Base-by-base conservation (phyloP, 2,329 filamentous ascomycete species). In the Ilyonectria mors-panacis region DNA sequence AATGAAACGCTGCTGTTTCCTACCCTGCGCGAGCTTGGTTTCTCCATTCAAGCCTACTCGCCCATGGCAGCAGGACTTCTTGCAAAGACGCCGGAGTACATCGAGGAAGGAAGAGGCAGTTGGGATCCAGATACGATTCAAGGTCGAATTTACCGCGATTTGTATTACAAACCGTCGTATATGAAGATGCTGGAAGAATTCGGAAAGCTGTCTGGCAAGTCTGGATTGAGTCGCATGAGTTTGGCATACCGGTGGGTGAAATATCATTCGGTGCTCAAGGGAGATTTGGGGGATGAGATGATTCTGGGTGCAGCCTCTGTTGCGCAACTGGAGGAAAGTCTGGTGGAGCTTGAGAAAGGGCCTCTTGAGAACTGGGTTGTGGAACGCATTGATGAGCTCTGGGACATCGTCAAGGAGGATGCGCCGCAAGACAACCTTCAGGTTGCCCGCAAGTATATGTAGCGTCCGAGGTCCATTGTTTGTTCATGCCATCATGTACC, bases 161-260 rank as follows among this genome's bases (percentile, higher is more conserved):
- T 59, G 30, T 59, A 50, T 26, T 59, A 50, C 44, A 59, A 59
- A 7, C 45, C 57, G 26, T 50, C 57, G 21, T 59, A 59, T 9
- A 59, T 59, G 57, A 50, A 59, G 13, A 50, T 59, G 45, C 21
- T 59, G 30, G 19, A 28, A 13, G 19, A n/a, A 12, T 60, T 53
- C 19, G 58, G 15, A 15, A 53, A 53, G 35, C 26, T 53, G 1
- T 60, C 47, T n/a, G 58, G 51, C 8, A 33, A 59, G 33, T 59
- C 44, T 19, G 58, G 45, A 4, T n/a, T 60, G 17, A 44, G 58
- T 7, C 33, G 47, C 15, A 44, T 45, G 8, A 23, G 17, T 4
- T 23, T 60, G 35, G 58, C 58, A 6, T 60, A 53, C 17, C 58
- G 58, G 5, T 60, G 58, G 58, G 58, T 60, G 3, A 53, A 17